Percentiles rank a stretch among this genome's conserved stretches.
Evolutionary conservation across 129 eudicot genomes (phyloP).

Genomic region (Silybum marianum): DNA sequence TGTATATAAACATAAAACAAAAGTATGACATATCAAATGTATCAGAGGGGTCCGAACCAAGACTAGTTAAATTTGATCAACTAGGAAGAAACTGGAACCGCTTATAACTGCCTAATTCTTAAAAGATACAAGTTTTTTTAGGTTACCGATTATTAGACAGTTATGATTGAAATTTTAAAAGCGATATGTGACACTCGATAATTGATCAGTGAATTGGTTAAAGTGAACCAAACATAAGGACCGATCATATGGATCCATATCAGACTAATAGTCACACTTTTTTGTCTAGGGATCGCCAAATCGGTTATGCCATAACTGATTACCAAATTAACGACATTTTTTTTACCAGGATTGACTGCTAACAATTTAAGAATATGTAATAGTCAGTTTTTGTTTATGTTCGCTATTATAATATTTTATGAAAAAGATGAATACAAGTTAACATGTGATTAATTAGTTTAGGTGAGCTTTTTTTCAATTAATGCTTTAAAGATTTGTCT

Average conservation of each 20-base stretch:
- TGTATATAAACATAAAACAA: too few relatives aligned
- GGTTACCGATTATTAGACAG: too few relatives aligned
- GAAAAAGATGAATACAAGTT: neutral
- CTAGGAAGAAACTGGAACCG: neutral
- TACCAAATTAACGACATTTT: too few relatives aligned
- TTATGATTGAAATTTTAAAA: neutral
- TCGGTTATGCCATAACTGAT: neutral
- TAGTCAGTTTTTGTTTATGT: neutral
- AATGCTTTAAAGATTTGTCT: neutral
- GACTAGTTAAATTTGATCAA: too few relatives aligned
- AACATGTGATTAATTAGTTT: neutral
- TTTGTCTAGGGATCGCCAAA: too few relatives aligned
- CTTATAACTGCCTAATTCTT: too few relatives aligned
- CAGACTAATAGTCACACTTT: neutral
- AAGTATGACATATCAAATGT: too few relatives aligned
- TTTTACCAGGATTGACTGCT: too few relatives aligned
- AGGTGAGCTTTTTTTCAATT: neutral
- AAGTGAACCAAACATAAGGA: neutral
- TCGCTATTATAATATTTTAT: too few relatives aligned
- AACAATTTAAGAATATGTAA: too few relatives aligned
- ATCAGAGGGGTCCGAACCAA: too few relatives aligned
- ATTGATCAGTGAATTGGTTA: neutral
- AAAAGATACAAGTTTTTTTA: too few relatives aligned
- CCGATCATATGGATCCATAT: neutral
- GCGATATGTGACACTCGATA: neutral